These are phyloP conservation scores for Chlorociboria aeruginascens DNA, from an alignment of 495 filamentous ascomycete species.

Conservation along the genomic window DNA sequence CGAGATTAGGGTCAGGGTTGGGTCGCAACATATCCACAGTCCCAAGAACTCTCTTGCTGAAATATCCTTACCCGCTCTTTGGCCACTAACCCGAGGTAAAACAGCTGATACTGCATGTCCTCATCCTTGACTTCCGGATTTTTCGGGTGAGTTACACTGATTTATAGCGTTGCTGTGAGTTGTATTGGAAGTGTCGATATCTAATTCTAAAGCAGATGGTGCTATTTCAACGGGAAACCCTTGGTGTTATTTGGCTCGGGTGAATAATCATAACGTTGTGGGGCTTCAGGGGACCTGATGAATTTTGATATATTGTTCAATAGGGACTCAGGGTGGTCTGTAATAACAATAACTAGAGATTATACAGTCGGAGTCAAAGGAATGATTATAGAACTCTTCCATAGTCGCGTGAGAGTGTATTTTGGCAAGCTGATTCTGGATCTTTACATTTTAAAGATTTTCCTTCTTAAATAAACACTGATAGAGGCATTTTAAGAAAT, in stretches of 20 bases:
- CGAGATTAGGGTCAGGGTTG: not conserved
- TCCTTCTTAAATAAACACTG: no score
- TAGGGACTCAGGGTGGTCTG: not conserved
- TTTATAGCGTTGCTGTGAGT: conserved; percentile 3
- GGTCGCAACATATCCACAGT: not conserved
- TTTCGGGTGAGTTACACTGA: conserved; percentile 4
- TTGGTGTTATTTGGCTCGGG: conserved; percentile 3
- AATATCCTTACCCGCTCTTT: no score
- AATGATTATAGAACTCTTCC: no score
- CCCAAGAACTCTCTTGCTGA: not conserved
- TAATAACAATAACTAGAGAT: not conserved
- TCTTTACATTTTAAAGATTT: no score
- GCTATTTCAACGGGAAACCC: not conserved
- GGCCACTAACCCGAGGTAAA: no score
- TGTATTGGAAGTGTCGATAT: not conserved
- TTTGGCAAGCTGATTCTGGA: no score
- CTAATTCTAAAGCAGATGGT: not conserved
- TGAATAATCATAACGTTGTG: conserved; percentile 7
- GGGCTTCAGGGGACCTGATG: not conserved
- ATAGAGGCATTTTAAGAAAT: no score
- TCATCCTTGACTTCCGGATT: conserved; percentile 1
- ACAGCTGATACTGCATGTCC: not conserved
- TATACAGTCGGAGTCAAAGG: not conserved
- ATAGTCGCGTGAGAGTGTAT: no score
- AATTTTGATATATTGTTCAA: not conserved